Evolutionary conservation across 2,329 filamentous ascomycete species (phyloP).

Genomic region (Lecanicillium sp.): DNA sequence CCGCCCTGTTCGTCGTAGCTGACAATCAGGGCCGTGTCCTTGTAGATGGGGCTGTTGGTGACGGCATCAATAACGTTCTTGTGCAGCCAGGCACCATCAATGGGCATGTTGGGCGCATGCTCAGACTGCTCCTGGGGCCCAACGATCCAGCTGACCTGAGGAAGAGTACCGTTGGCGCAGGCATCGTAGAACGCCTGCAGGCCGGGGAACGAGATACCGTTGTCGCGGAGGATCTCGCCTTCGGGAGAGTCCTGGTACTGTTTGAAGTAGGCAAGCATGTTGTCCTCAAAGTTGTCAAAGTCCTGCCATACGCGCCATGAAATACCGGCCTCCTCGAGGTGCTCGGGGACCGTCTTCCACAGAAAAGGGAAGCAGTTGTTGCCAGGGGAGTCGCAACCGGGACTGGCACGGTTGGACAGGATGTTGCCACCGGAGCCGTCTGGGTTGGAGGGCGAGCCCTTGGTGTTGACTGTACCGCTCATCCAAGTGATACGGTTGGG

Average conservation of each 20-base stretch:
- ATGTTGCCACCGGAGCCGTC: conserved; percentile 36
- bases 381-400: conserved; percentile 29
- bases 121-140: conserved; percentile 48
- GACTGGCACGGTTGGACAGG: conserved; percentile 33
- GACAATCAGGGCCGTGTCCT: conserved; percentile 40
- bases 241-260: conserved; percentile 36
- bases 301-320: conserved; percentile 44
- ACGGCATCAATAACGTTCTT: conserved; percentile 44
- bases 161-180: conserved; percentile 40
- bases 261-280: conserved; percentile 43
- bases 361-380: conserved; percentile 43
- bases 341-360: conserved; percentile 43
- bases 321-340: conserved; percentile 37
- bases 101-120: conserved; percentile 43
- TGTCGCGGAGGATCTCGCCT: conserved; percentile 30
- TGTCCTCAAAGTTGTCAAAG: conserved; percentile 43
- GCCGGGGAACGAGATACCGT: conserved; percentile 37
- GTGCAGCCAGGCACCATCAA: conserved; percentile 48
- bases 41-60: conserved; percentile 37
- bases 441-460: conserved; percentile 23
- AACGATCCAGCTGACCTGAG: conserved; percentile 43
- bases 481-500: conserved; percentile 33
- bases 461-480: conserved; percentile 39
- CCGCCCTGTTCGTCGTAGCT: conserved; percentile 48
- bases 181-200: conserved; percentile 40